Conservation (phyloP, 2,329 filamentous ascomycete species). For the Acephala macrosclerotiorum region DNA sequence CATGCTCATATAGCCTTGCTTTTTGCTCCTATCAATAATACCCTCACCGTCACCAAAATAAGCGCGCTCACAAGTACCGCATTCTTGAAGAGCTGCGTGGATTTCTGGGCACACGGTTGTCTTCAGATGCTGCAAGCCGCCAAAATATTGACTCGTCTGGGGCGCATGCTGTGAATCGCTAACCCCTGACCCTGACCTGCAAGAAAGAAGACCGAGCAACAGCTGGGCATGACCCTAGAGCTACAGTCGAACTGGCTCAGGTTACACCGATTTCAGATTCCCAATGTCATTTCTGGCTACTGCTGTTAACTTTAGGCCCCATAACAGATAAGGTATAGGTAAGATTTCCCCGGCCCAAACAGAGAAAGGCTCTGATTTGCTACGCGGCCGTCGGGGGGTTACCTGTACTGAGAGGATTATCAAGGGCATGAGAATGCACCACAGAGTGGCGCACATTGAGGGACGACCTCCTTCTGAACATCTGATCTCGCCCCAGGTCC, state of each 20-base stretch:
- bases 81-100: not conserved
- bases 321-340: not conserved
- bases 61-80: not conserved
- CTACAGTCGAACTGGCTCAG: not conserved
- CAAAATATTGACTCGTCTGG: not conserved
- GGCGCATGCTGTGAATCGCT: not conserved
- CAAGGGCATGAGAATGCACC: conserved; percentile 1
- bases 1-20: not conserved
- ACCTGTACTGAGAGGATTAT: not conserved
- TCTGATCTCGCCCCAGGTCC: not conserved
- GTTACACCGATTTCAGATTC: conserved; percentile 6
- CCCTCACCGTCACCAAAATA: not conserved
- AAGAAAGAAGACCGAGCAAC: not conserved
- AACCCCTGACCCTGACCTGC: not conserved
- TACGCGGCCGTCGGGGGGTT: not conserved
- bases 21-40: not conserved
- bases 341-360: not conserved
- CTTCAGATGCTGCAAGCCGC: not conserved
- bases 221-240: not conserved
- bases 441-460: not conserved
- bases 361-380: not conserved
- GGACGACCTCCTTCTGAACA: not conserved
- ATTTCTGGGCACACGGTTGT: not conserved
- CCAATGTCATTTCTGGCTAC: not conserved
- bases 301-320: not conserved